Conservation (phyloP, 257 asterid species). For the Petunia axillaris region DNA sequence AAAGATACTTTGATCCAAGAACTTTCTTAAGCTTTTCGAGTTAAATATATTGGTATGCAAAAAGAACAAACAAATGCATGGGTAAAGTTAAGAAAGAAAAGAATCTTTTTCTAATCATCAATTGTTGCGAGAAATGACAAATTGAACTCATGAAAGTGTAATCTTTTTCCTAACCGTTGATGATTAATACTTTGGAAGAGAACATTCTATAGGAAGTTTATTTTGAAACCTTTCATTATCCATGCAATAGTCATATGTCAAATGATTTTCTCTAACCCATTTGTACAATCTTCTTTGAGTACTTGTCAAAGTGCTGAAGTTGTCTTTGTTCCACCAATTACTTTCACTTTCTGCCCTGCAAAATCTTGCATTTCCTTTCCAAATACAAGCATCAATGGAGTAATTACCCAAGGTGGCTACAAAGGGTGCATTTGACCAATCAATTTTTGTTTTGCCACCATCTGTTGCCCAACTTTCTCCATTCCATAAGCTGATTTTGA, state of each 20-base stretch:
- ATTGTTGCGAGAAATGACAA: rapidly evolving
- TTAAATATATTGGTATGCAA: neutral
- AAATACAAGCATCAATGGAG: conserved; percentile 72
- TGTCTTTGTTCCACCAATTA: conserved; percentile 75
- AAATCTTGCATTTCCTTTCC: conserved; percentile 55
- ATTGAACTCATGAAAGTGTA: neutral
- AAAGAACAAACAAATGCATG: neutral
- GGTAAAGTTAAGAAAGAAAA: neutral
- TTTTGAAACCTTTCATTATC: conserved; percentile 65
- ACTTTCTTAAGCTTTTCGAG: neutral
- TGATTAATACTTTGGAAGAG: conserved; percentile 67
- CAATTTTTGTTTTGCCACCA: conserved; percentile 64
- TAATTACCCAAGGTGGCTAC: conserved; percentile 51
- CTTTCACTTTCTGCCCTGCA: conserved; percentile 47
- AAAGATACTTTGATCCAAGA: neutral
- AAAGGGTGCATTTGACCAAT: conserved; percentile 78
- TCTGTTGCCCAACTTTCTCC: conserved; percentile 82
- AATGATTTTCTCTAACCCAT: conserved; percentile 69
- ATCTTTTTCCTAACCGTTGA: rapidly evolving
- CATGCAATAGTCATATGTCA: conserved; percentile 73
- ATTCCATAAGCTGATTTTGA: conserved; percentile 62
- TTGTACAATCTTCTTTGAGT: conserved; percentile 60
- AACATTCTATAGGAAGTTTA: conserved; percentile 70
- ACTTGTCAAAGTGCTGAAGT: conserved; percentile 52
- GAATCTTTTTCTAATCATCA: neutral